Base-by-base conservation (phyloP, 2,329 filamentous ascomycete species). In the Ceratocystiopsis brevicomis region DNA sequence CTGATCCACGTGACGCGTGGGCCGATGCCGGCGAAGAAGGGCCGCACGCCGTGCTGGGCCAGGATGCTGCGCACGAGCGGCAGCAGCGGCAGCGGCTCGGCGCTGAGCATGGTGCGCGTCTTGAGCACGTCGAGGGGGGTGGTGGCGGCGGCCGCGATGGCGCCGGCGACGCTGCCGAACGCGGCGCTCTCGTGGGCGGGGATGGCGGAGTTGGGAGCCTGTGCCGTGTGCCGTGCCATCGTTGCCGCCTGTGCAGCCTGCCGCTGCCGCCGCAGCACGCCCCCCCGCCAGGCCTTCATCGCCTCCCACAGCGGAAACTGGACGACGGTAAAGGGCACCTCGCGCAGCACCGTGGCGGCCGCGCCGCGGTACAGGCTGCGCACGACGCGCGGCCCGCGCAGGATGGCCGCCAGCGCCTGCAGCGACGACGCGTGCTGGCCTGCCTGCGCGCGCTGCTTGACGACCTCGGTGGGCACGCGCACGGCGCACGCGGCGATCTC, bases 231-330 rank as follows among this genome's bases (percentile, higher is more conserved):
- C n/a, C n/a, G n/a, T n/a, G n/a, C n/a, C n/a, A n/a, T n/a, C n/a
- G n/a, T n/a, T 21, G 21, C 21, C 19, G 19, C 19, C 19, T 21
- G 19, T 21, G 19, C 19, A 6, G 19, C 19, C 4, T 4, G 4
- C 55, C 69, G 62, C 55, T 49, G 51, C 3, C 41, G 47, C 3
- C 48, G 47, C 1, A 47, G 47, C 19, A 35, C 42, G 0, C 40
- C 37, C 46, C 52, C 60, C 6, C 76, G 68, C 71, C 74, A 83
- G 37, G 68, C 67, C 69, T 95, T 96, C 69, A 96, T 73, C 5
- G 71, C 76, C 62, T 98, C 90, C 90, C 90, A 98, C 49, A 98
- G 70, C 39, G 90, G 90, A 58, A 98, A 98, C 61, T 98, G 90
- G 49, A 98, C 81, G 11, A 95, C 78, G 3, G 92, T 96, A 56